Conservation (phyloP, 352 stramenopile species). For the Pythium biforme region DNA sequence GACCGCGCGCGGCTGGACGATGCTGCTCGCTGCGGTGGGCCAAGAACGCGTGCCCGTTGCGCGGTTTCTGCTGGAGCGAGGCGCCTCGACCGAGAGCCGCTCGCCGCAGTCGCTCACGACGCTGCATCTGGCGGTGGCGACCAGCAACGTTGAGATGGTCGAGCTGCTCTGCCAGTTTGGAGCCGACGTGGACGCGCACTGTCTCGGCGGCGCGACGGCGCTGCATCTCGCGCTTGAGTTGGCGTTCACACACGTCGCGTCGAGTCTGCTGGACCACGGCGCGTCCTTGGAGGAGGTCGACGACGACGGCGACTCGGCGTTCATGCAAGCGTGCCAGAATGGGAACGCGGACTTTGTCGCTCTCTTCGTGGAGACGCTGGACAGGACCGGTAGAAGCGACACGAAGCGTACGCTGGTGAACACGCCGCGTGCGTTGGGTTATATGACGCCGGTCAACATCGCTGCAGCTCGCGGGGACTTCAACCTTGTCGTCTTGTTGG, state of each 20-base stretch:
- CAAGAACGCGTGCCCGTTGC: neutral
- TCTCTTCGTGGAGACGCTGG: neutral
- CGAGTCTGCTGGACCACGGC: neutral
- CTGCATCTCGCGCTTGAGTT: neutral
- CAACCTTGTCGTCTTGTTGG: neutral
- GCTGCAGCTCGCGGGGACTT: neutral
- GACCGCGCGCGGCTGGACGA: constrained; percentile 3
- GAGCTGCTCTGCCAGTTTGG: neutral
- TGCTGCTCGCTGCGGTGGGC: neutral
- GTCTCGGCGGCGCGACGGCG: neutral
- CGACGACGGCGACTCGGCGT: neutral
- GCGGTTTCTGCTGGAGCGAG: neutral
- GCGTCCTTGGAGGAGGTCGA: neutral
- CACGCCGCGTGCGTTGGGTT: neutral
- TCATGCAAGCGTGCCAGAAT: neutral
- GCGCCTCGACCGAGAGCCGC: neutral
- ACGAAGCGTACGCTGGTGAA: neutral
- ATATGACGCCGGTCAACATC: neutral
- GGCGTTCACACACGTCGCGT: neutral
- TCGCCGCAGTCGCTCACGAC: neutral
- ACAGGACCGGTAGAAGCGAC: neutral
- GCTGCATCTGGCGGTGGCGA: neutral
- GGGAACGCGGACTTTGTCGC: neutral
- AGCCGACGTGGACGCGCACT: neutral
- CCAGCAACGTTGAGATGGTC: neutral